A percentile compares a stretch with the other conserved stretches of the same genome.
phyloP scores from a whole-genome alignment of 2,329 filamentous ascomycete genomes.

The Colletotrichum musae region DNA sequence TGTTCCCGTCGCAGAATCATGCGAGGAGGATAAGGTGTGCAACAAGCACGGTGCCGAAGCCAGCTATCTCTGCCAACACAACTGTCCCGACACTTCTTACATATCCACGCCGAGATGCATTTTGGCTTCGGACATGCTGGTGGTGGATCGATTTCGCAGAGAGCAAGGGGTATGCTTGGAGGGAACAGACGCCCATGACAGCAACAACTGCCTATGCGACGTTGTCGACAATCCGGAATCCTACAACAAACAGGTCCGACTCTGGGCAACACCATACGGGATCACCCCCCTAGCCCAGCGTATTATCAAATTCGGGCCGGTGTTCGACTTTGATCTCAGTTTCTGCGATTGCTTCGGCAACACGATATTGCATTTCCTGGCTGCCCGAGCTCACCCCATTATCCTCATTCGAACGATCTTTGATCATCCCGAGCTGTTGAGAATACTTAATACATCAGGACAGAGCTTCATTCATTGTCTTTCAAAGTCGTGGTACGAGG shows the following conservation, averaged over 20 bases:
- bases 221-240: not conserved
- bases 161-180: conserved; percentile 42
- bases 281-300: not conserved
- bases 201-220: not conserved
- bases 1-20: no score
- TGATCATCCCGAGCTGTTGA: no score
- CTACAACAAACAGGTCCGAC: no score
- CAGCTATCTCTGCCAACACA: not conserved
- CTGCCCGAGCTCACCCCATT: conserved; percentile 47
- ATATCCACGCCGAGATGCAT: not conserved
- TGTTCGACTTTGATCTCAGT: conserved; percentile 10
- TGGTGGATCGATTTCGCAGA: conserved; percentile 45
- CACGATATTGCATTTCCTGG: conserved; percentile 62
- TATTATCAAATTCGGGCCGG: not conserved
- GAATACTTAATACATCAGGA: not conserved
- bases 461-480: not conserved
- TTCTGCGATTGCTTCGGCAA: conserved; percentile 61
- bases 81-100: not conserved
- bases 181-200: conserved; percentile 43
- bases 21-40: not conserved
- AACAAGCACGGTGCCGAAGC: not conserved
- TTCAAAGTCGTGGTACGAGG: not conserved
- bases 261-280: not conserved
- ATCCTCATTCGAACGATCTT: not conserved
- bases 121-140: conserved; percentile 58